Conservation (phyloP, 495 filamentous ascomycete genomes). For the Annulohypoxylon nitens region DNA sequence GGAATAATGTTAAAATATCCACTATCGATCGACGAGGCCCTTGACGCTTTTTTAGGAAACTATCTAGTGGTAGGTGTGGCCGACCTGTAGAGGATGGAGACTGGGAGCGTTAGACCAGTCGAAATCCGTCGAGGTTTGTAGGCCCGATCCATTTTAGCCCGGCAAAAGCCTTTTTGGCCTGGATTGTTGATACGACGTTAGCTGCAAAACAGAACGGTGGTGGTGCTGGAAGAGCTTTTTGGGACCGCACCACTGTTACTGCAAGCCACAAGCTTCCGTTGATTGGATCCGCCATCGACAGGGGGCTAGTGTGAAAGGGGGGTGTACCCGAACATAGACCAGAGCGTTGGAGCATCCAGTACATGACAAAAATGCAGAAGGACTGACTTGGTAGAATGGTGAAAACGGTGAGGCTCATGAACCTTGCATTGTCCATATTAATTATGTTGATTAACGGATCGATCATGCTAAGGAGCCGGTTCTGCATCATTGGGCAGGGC, state of each 20-base stretch:
- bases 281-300: slow-evolving; percentile 43
- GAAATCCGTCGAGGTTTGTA: slow-evolving; percentile 38
- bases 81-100: slow-evolving; percentile 13
- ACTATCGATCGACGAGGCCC: slow-evolving; percentile 42
- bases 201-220: slow-evolving; percentile 38
- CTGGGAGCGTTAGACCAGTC: slow-evolving; percentile 15
- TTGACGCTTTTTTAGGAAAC: slow-evolving; percentile 35
- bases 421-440: slow-evolving; percentile 25
- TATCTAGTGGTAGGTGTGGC: slow-evolving; percentile 22
- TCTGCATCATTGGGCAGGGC: slow-evolving; percentile 15
- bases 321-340: slow-evolving; percentile 34
- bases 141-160: slow-evolving; percentile 46
- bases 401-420: slow-evolving; percentile 35
- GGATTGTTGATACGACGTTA: slow-evolving; percentile 42
- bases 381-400: slow-evolving; percentile 14
- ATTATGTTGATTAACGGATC: slow-evolving; percentile 21
- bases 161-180: slow-evolving; percentile 38
- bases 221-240: slow-evolving; percentile 35
- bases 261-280: slow-evolving; percentile 32
- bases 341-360: slow-evolving; percentile 28
- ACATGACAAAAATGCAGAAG: slow-evolving; percentile 24
- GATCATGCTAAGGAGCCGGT: slow-evolving; percentile 12
- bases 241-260: slow-evolving; percentile 39
- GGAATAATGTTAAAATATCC: slow-evolving; percentile 33
- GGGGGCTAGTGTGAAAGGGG: slow-evolving; percentile 21